Percentiles rank a stretch among this genome's conserved stretches.
Conservation (phyloP, 1,284 basidiomycete species). For the Gomphus sp. region DNA sequence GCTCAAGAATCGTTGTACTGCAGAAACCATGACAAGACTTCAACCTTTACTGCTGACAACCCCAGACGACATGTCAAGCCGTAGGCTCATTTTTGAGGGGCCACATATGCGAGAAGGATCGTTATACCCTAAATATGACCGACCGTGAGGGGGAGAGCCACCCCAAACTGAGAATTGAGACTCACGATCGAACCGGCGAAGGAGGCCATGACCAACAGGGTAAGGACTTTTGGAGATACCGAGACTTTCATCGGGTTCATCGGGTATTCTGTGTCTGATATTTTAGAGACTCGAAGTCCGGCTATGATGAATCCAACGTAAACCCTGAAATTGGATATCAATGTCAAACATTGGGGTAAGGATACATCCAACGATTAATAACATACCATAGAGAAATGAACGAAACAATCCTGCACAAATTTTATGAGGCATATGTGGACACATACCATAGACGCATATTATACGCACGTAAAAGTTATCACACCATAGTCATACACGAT, state of each 20-base stretch:
- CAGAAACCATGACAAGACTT: neutral
- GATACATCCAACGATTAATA: neutral
- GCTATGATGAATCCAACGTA: constrained; percentile 5
- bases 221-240: neutral
- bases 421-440: neutral
- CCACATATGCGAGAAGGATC: neutral
- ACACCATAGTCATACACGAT: constrained; percentile 5
- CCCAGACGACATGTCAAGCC: neutral
- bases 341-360: neutral
- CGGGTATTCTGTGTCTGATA: constrained; percentile 4
- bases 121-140: neutral
- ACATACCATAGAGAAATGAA: constrained; percentile 7
- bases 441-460: neutral
- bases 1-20: neutral
- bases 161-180: neutral
- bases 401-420: neutral
- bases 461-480: constrained; percentile 1
- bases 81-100: neutral
- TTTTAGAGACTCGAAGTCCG: constrained; percentile 3
- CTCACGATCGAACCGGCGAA: neutral
- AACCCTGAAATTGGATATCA: neutral
- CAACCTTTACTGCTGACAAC: neutral
- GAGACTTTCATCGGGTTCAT: constrained; percentile 7
- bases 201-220: neutral
- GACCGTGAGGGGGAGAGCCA: no score